Base-by-base conservation (phyloP, 164 flowering plant genomes). In the Stephania cephalantha region DNA sequence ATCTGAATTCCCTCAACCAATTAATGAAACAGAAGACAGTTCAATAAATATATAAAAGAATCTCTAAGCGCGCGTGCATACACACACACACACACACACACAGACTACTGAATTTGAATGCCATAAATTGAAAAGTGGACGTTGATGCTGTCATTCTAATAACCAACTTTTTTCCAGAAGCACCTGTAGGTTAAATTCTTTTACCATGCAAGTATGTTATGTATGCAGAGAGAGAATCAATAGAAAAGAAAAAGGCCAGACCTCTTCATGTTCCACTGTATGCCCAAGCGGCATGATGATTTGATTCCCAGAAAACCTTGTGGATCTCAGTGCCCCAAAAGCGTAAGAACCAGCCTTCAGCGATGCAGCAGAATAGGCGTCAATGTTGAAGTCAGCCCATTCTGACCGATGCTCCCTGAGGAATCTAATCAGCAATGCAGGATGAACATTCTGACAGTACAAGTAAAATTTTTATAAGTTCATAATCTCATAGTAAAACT, bases 341-440 rank as follows among this genome's bases (percentile, higher is more conserved):
- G 89, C 81, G 81, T 80, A 90, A 42, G 98, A 73, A 45, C 85
- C 83, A 72, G 91, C 83, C 84, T 90, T 95, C 74, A 95, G 66
- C 11, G 95, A 82, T 5, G 92, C 87, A 70, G 97, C 97, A 71
- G 91, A 82, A 77, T 89, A 93, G 13, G 97, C 95, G 88, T 95
- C 98, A 48, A 95, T 86, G 76, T 80, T 89, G 77, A 86, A 88
- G 79, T 93, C 97, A 30, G 97, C 98, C 98, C 98, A 95, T 71
- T 95, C 98, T 15, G 98, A 92, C 4, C 98, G 95, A 61, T 90
- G 97, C 83, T 95, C 98, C 78, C 98, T 86, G 73, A 95, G 77
- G 73, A 93, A 95, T 7, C 94, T 97, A 72, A 95, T 87, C 75
- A 95, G 81, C 64, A 90, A 85, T 5, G 93, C 97, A 64, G 97